Evolutionary conservation across 768 basidiomycete species (phyloP), one percentile per base, ranked within the genome.

Genomic region (Tylopilus sp.): DNA sequence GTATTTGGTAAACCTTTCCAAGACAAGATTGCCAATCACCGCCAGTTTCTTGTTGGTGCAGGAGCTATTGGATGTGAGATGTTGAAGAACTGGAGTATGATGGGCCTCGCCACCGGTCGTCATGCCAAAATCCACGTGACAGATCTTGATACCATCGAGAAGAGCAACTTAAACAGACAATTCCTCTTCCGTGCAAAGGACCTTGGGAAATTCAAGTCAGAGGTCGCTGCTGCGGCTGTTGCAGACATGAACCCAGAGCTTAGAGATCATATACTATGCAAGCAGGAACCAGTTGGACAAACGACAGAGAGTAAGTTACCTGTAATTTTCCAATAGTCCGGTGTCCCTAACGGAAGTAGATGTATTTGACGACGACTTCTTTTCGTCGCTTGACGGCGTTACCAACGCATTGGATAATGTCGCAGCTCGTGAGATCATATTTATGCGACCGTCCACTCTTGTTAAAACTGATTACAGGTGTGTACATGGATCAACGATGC

Each of bases 11-110:
- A 85, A 70, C 65, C 73, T 2, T 98, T 98, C 84, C 97, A 99
- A 60, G 79, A 87, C 36, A 97, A 91, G 76, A 86, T 99, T 55
- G 81, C 83, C 37, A 87, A 89, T 66, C 84, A 92, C 67, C 82
- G 89, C 25, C 91, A 98, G 64, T 99, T 99, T 82, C 80, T 99
- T 41, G 97, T 99, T 51, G 97, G 97, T 10, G 86, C 96, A n/a
- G 97, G 97, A 41, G 97, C 97, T 31, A 98, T 99, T 68, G 97
- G 97, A 19, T 99, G 97, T 67, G 97, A 99, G 75, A 98, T 98
- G 97, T 75, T 99, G 63, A 99, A 99, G 79, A 99, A 98, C 72
- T 99, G 97, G 97, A 89, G 91, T 59, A 90, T 98, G 92, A 96
- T 98, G 80, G 97, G 97, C 55, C 75, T 99, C 42, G 95, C 83